Evolutionary conservation across 371 early-diverging fungal genomes (phyloP), one percentile per base, ranked within the genome.

Genomic region (Mucor circinelloides): DNA sequence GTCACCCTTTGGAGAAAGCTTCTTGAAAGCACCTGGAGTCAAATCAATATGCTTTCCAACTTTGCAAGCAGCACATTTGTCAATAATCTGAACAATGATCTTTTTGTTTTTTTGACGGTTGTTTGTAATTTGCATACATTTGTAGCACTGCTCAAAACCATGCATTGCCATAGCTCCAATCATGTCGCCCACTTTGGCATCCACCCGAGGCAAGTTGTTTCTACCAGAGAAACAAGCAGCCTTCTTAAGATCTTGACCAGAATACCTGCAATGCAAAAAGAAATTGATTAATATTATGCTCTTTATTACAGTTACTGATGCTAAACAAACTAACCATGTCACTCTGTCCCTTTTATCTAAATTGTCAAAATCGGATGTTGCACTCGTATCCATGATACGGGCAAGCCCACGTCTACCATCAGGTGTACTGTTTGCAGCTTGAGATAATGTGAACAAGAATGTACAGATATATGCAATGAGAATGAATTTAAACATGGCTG

Each of bases 141-240:
- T 74, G 58, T 72, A 62, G 50, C 78, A 77, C n/a, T 60, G 55
- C 27, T 75, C 78, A 54, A 74, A 77, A 27, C 32, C 32, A 32
- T 71, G 50, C 77, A 77, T 77, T 4, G 77, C 76, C 78, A 77
- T 74, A 19, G 78, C 78, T 36, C 78, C 74, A 54, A 77, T 74
- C 75, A 74, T 67, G 48, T 72, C 72, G 27, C 59, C 36, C 3
- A 64, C 27, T 13, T 59, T 28, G 15, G 78, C 78, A 68, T 64
- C 50, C 30, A 70, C 67, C 27, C 69, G 63, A 30, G 59, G 59
- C 30, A 75, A 65, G 12, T 72, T 72, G 36, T 77, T 74, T 55
- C 75, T 64, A 27, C 52, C 52, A 60, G 48, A 67, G 36, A 67
- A 77, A 48, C 78, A 77, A 46, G 78, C 78, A 60, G 78, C 78